phyloP scores from a whole-genome alignment of 2,329 filamentous ascomycete genomes.

The Fusarium citri region DNA sequence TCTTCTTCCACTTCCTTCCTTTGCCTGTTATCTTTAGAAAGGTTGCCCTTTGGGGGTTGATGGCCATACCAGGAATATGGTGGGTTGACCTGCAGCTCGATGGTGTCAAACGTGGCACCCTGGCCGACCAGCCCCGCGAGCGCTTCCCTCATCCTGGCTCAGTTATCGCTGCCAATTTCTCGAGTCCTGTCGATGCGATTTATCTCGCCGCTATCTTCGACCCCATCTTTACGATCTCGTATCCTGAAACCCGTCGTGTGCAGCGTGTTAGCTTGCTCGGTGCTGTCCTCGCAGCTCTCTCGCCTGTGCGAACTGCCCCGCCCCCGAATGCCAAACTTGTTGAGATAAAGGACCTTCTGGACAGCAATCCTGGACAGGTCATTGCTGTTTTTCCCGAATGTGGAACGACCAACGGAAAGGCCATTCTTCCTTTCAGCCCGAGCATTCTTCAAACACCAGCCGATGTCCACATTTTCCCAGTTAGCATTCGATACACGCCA shows the following conservation, averaged over 20 bases:
- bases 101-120: slow-evolving; percentile 90
- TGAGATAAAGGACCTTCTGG: slow-evolving; percentile 71
- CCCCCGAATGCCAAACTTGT: slow-evolving; percentile 63
- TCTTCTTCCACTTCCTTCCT: slow-evolving; percentile 85
- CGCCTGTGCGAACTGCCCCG: slow-evolving; percentile 63
- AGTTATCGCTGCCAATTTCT: slow-evolving; percentile 90
- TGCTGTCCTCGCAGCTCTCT: slow-evolving; percentile 80
- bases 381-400: slow-evolving; percentile 94
- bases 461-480: slow-evolving; percentile 83
- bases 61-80: slow-evolving; percentile 93
- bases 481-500: slow-evolving; percentile 90
- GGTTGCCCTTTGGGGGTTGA: slow-evolving; percentile 85
- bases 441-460: slow-evolving; percentile 76
- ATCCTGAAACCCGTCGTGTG: slow-evolving; percentile 78
- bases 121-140: slow-evolving; percentile 77
- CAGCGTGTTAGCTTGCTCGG: slow-evolving; percentile 80
- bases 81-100: slow-evolving; percentile 99
- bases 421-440: slow-evolving; percentile 85
- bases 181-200: slow-evolving; percentile 90
- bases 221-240: slow-evolving; percentile 90
- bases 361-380: slow-evolving; percentile 76
- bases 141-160: slow-evolving; percentile 83
- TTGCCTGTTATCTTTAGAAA: slow-evolving; percentile 75
- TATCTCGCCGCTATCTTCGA: slow-evolving; percentile 97
- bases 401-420: slow-evolving; percentile 92